These are phyloP conservation scores for Erysimum pusillum DNA, from an alignment of 441 rosid genomes.

Conservation along the genomic window DNA sequence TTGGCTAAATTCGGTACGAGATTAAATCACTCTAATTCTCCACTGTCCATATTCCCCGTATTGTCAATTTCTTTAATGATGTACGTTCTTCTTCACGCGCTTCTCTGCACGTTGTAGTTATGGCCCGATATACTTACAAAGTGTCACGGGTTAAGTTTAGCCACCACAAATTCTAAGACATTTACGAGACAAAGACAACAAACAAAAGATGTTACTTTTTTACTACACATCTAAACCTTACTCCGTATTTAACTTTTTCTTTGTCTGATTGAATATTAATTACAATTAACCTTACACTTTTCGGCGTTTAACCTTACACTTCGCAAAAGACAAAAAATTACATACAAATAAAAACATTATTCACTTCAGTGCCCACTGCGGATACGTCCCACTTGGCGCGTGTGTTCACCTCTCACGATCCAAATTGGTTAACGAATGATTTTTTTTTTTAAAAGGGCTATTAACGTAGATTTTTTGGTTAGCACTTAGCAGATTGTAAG, in stretches of 20 bases:
- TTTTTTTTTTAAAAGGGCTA: no score
- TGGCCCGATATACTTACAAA: constrained; percentile 17
- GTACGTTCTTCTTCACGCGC: constrained; percentile 28
- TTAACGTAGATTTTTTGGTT: neutral
- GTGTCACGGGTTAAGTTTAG: constrained; percentile 42
- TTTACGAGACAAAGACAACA: constrained; percentile 5
- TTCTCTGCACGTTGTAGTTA: constrained; percentile 1
- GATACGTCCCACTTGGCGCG: constrained; percentile 20
- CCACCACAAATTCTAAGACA: constrained; percentile 40
- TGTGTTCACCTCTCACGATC: constrained; percentile 18
- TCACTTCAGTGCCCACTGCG: constrained; percentile 1
- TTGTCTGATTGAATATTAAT: neutral
- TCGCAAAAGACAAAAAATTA: neutral
- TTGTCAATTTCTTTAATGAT: constrained; percentile 1
- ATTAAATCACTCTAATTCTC: constrained; percentile 5
- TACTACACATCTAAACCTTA: neutral
- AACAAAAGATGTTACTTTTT: neutral
- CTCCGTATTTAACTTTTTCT: neutral
- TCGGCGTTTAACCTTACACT: constrained; percentile 19
- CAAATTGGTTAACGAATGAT: neutral
- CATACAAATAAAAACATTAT: constrained; percentile 3
- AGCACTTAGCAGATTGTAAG: neutral
- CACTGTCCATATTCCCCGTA: neutral
- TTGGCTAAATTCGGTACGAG: constrained; percentile 9
- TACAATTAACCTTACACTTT: neutral